Conservation (phyloP, 2,329 filamentous ascomycete genomes). For the Ramularia endophylla region DNA sequence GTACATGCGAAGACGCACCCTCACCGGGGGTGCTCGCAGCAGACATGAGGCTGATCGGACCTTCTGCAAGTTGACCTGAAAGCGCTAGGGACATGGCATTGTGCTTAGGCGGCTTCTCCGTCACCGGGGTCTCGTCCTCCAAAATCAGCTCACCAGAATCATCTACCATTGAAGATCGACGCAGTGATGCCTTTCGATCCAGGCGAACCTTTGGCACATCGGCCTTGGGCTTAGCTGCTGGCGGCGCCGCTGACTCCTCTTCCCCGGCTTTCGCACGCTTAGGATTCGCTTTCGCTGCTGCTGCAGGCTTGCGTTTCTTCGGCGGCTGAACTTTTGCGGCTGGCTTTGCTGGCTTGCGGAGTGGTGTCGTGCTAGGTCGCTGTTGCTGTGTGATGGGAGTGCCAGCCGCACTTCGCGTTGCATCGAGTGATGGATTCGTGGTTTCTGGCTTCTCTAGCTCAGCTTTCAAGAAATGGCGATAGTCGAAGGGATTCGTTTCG, state of each 20-base stretch:
- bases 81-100: constrained; percentile 26
- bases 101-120: constrained; percentile 18
- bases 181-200: constrained; percentile 27
- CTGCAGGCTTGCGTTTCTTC: constrained; percentile 22
- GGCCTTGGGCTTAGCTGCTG: constrained; percentile 11
- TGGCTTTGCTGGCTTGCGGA: constrained; percentile 13
- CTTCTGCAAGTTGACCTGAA: constrained; percentile 29
- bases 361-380: constrained; percentile 16
- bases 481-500: constrained; percentile 44
- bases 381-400: constrained; percentile 17
- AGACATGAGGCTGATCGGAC: constrained; percentile 40
- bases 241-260: constrained; percentile 12
- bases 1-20: neutral
- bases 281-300: constrained; percentile 15
- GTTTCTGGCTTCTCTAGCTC: constrained; percentile 23
- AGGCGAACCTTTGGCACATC: constrained; percentile 21
- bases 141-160: constrained; percentile 31
- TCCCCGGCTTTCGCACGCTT: constrained; percentile 25
- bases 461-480: constrained; percentile 40
- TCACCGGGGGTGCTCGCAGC: constrained; percentile 34
- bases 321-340: constrained; percentile 4
- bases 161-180: constrained; percentile 20
- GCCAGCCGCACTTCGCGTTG: constrained; percentile 18
- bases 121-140: constrained; percentile 26
- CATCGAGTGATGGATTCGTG: constrained; percentile 7